Percentiles rank a stretch among this genome's conserved stretches.
These are phyloP conservation scores for Spathaspora passalidarum DNA, from an alignment of 805 yeast species.

Conservation along the genomic window DNA sequence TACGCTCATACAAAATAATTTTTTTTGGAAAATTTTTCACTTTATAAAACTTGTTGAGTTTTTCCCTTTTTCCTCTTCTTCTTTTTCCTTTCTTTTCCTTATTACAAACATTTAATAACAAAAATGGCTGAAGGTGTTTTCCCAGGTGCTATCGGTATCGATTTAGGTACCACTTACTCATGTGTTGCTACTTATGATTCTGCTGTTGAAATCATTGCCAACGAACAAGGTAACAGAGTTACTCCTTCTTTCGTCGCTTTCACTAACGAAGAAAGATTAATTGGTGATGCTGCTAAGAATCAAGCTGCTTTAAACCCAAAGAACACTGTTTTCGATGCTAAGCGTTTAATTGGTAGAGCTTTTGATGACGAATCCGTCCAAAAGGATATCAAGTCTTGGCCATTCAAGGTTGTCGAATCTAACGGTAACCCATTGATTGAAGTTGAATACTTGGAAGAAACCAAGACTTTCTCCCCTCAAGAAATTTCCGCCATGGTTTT, in stretches of 20 bases:
- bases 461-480: conserved; percentile 47
- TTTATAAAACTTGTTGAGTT: conserved; percentile 3
- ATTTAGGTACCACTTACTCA: conserved; percentile 51
- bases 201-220: conserved; percentile 50
- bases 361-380: conserved; percentile 59
- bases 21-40: conserved; percentile 10
- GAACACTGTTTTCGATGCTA: conserved; percentile 49
- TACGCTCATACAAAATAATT: background rate
- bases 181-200: conserved; percentile 51
- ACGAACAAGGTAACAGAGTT: conserved; percentile 52
- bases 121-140: conserved; percentile 97
- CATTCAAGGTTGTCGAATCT: conserved; percentile 43
- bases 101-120: conserved; percentile 5
- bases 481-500: conserved; percentile 49
- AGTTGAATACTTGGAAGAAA: conserved; percentile 46
- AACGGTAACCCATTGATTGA: conserved; percentile 47
- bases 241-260: conserved; percentile 51
- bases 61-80: conserved; percentile 10
- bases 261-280: conserved; percentile 48
- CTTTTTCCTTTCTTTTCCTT: conserved; percentile 6
- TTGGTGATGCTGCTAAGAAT: conserved; percentile 51
- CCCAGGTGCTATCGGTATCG: conserved; percentile 78
- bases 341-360: conserved; percentile 59
- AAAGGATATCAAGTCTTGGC: conserved; percentile 50
- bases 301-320: conserved; percentile 51